Evolutionary conservation across 257 asterid genomes (phyloP).

Genomic region (Fraxinus cuspidata): DNA sequence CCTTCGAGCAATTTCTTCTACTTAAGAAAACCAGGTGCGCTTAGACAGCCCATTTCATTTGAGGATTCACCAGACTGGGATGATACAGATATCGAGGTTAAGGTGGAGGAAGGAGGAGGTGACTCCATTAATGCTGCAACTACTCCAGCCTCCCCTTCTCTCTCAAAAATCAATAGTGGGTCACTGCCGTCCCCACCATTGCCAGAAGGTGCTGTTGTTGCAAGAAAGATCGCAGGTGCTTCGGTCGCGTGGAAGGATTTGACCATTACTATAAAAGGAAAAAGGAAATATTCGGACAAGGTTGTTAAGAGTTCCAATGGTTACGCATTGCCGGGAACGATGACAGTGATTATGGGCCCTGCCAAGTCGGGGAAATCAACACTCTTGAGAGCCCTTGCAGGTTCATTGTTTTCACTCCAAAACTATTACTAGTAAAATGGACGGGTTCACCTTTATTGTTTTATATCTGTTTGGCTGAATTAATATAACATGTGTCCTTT

Average conservation of each 20-base stretch:
- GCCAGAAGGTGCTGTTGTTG: slow-evolving; percentile 65
- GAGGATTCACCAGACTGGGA: slow-evolving; percentile 99
- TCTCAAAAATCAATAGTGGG: slow-evolving; percentile 84
- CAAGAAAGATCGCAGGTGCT: slow-evolving; percentile 79
- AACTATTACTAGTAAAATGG: neutral
- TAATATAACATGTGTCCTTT: slow-evolving; percentile 3
- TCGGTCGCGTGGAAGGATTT: slow-evolving; percentile 95
- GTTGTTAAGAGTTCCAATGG: slow-evolving; percentile 93
- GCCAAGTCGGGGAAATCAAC: slow-evolving; percentile 99
- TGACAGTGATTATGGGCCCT: slow-evolving; percentile 99
- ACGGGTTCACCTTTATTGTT: neutral
- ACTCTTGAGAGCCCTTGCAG: slow-evolving; percentile 91
- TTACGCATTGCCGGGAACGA: slow-evolving; percentile 93
- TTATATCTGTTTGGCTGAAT: neutral
- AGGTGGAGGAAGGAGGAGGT: slow-evolving; percentile 80
- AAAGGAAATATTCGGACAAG: slow-evolving; percentile 85
- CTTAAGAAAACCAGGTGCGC: slow-evolving; percentile 82
- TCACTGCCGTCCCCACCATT: slow-evolving; percentile 84
- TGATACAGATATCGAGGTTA: slow-evolving; percentile 79
- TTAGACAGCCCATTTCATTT: slow-evolving; percentile 87
- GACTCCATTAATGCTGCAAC: slow-evolving; percentile 82
- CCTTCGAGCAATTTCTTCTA: slow-evolving; percentile 97
- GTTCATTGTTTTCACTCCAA: slow-evolving; percentile 38
- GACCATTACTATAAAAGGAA: slow-evolving; percentile 88
- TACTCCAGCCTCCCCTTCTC: slow-evolving; percentile 81